Base-by-base conservation (phyloP, 768 basidiomycete genomes). In the Russula olivacea region DNA sequence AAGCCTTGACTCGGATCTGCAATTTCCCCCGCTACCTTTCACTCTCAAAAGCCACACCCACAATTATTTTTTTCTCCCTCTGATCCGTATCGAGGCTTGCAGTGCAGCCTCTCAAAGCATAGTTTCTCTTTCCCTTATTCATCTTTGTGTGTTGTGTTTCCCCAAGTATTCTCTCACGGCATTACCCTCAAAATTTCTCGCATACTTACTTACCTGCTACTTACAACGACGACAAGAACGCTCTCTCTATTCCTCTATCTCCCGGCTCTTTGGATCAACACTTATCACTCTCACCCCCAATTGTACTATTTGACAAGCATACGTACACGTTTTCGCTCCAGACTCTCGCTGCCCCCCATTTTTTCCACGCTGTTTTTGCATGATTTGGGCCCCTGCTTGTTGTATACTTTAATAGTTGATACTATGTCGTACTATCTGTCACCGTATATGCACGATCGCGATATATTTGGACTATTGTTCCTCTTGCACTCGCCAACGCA, bases 31-130 rank as follows among this genome's bases (percentile, higher is more conserved):
- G 9, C 19, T 19, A 8, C 11, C 6, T 34, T 9, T 21, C 34
- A 41, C 48, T 17, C 48, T 17, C 53, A 23, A 38, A 25, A 38
- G 1, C 19, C 21, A 47, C 21, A 12, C 10, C n/a, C 45, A 21
- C 45, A 47, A n/a, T n/a, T 47, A 34, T 8, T 30, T 36, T 2
- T n/a, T 4, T 38, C 38, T 38, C 38, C 0, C n/a, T 45, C 43
- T 21, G 43, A 9, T 45, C 19, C 11, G n/a, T n/a, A 9, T 55
- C 1, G 47, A 54, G 36, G 41, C 14, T 61, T 59, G 63, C 63
- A 17, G 61, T n/a, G 61, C 63, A 59, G 21, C 55, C 34, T 55
- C 47, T 52, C 51, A n/a, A n/a, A 52, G 32, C 51, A 52, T 52
- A 34, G 10, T 32, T 17, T 21, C 15, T 10, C 34, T 49, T 40